Base-by-base conservation (phyloP, 345 rosid species). In the Linum trigynum region DNA sequence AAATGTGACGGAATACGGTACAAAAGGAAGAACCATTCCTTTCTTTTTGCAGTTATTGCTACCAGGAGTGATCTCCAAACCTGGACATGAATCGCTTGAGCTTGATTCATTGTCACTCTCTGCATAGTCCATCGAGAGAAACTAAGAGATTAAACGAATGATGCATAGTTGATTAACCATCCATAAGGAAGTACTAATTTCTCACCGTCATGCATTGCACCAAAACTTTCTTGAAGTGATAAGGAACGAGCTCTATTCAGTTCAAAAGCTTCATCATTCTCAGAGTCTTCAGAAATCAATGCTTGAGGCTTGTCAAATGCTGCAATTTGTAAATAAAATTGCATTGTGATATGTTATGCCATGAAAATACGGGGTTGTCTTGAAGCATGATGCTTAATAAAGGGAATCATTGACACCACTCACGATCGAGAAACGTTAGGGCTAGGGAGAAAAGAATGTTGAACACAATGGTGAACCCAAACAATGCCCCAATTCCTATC, bases 401-500 rank as follows among this genome's bases (percentile, higher is more conserved):
- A 62, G 16, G 50, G n/a, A 10, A 3, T 10, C 2, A 23, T 15
- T 39, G 4, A 12, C 3, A 50, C 11, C 36, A 62, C 65, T 39
- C 51, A 62, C 65, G 50, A 32, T 62, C 40, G 45, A 62, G 65
- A 50, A 38, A 62, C 4, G 65, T 62, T 2, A 62, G 65, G 5
- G 65, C 48, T 15, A 62, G 2, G 4, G 50, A 17, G 43, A 39
- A 39, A 40, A 32, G 2, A 5, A 62, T 9, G 50, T 62, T 62
- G 65, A 62, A 41, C 42, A 62, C 0, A 2, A 62, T 16, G 4
- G 16, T 43, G 65, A 62, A 62, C 7, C 65, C 65, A 15, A 39
- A 4, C 65, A 62, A 62, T 62, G 65, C 65, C 14, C 50, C 65
- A 39, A 62, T 43, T 62, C 65, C 65, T 62, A 62, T 62, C 65